phyloP scores from a whole-genome alignment of 2,329 filamentous ascomycete species.

The Bipolaris gigantea region DNA sequence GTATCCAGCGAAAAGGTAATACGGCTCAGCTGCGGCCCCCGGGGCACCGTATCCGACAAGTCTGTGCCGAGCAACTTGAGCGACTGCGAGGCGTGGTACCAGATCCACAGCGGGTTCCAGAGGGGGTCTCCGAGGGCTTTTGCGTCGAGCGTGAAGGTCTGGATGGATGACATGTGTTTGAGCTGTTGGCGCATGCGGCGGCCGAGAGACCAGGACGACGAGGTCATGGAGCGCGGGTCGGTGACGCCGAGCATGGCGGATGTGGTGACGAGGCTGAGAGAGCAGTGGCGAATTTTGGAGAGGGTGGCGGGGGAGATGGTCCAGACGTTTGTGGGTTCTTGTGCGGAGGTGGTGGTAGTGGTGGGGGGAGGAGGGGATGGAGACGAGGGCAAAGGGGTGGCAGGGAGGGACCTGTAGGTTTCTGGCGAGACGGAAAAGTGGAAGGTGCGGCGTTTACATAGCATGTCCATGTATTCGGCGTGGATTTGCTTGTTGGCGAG shows the following conservation, averaged over 20 bases:
- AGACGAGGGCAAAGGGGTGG: neutral
- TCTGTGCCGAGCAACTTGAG: slow-evolving; percentile 38
- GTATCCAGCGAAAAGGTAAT: slow-evolving; percentile 43
- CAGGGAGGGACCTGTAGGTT: slow-evolving; percentile 27
- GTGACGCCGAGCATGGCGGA: slow-evolving; percentile 41
- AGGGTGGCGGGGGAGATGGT: slow-evolving; percentile 22
- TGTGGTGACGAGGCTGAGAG: slow-evolving; percentile 39
- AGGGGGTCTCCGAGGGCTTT: slow-evolving; percentile 44
- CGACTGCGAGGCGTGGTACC: slow-evolving; percentile 41
- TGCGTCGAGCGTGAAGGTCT: slow-evolving; percentile 32
- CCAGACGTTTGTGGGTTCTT: slow-evolving; percentile 29
- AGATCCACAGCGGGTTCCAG: slow-evolving; percentile 47
- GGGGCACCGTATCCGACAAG: slow-evolving; percentile 1
- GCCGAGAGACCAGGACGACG: slow-evolving; percentile 37
- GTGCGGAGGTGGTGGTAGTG: neutral
- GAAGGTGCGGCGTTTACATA: slow-evolving; percentile 38
- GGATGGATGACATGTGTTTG: slow-evolving; percentile 20
- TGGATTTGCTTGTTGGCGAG: slow-evolving; percentile 40
- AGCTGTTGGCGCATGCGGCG: slow-evolving; percentile 31
- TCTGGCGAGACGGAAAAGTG: slow-evolving; percentile 37
- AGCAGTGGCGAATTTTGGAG: slow-evolving; percentile 31
- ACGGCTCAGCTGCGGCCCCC: slow-evolving; percentile 27
- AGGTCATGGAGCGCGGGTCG: slow-evolving; percentile 41
- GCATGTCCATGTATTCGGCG: slow-evolving; percentile 39
- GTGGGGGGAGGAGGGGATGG: neutral